Evolutionary conservation across 805 yeast genomes (phyloP), one percentile per base, ranked within the genome.

Genomic region (Schwanniomyces occidentalis): DNA sequence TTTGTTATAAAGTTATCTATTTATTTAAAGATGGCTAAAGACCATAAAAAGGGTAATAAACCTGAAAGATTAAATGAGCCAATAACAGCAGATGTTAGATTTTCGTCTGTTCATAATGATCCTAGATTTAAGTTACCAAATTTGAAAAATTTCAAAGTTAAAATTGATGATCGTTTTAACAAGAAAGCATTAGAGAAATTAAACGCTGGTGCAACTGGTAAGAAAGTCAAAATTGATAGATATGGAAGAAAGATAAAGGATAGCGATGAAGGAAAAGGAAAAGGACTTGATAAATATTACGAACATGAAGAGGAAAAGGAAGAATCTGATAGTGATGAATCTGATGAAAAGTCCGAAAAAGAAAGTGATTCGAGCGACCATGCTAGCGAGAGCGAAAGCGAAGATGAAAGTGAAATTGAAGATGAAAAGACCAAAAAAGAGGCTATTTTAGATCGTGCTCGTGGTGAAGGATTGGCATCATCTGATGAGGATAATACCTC

Each of bases 101-200:
- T 91, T 59, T 63, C 84, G 6, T 69, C 80, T 6, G 83, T 91
- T 5, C 87, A 83, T 49, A 77, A 74, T 45, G 99, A 93, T 60
- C 98, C 98, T 4, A 73, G 96, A 44, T 93, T 91, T 65, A 82
- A 77, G 41, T 63, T 78, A 16, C 90, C 96, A 2, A 82, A 73
- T 51, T 73, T 72, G 56, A 80, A 78, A 48, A 79, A 82, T 37
- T 63, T 80, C 41, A 85, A 83, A 55, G 84, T 88, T 24, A 79
- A 85, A 47, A 71, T 93, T 16, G 99, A 93, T 61, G 83, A 79
- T 38, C 78, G 99, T 60, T 93, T 93, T 62, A 62, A 69, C 34
- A 83, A 81, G 48, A 78, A 78, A 29, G 85, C 79, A 37, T 61
- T 85, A 32, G 65, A 69, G 33, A 75, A 80, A 43, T 61, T 69